Conservation (phyloP, 2,329 filamentous ascomycete species). For the Aspergillus arachidicola region DNA sequence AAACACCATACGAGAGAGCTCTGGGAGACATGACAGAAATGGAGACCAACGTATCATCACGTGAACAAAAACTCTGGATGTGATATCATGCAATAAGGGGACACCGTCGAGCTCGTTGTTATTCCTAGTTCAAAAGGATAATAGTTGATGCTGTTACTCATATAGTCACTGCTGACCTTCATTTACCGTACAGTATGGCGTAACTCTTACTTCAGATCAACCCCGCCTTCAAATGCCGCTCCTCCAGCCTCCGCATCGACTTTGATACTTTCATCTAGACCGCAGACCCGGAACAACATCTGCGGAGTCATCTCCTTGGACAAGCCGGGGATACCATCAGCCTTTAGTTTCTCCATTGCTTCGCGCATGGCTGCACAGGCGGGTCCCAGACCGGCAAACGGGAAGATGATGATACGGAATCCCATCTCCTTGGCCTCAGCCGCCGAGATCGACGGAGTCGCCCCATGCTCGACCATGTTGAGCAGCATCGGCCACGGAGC, state of each 20-base stretch:
- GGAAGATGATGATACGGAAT: slow-evolving; percentile 48
- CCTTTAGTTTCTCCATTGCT: slow-evolving; percentile 41
- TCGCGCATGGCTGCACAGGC: slow-evolving; percentile 40
- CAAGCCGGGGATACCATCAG: slow-evolving; percentile 36
- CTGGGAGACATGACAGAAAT: background rate
- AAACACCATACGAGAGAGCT: background rate
- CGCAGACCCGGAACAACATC: slow-evolving; percentile 48
- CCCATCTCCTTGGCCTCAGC: slow-evolving; percentile 44
- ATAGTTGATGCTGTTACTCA: background rate
- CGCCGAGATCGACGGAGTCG: slow-evolving; percentile 42
- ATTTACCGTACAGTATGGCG: background rate
- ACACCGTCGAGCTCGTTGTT: background rate
- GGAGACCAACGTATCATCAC: background rate
- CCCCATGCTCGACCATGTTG: slow-evolving; percentile 50
- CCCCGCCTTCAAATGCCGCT: slow-evolving; percentile 33
- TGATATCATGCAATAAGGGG: background rate
- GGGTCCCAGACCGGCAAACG: slow-evolving; percentile 43
- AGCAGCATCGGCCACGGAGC: slow-evolving; percentile 43
- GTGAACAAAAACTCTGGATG: background rate
- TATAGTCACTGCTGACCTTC: background rate
- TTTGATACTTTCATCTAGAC: slow-evolving; percentile 43
- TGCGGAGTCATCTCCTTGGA: slow-evolving; percentile 38
- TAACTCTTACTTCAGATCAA: slow-evolving; percentile 27
- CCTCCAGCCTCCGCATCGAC: slow-evolving; percentile 45
- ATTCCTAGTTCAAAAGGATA: background rate